Percentiles rank a stretch among this genome's conserved stretches.
phyloP scores from a whole-genome alignment of 2,329 filamentous ascomycete genomes.

The Microascus cirrosus region DNA sequence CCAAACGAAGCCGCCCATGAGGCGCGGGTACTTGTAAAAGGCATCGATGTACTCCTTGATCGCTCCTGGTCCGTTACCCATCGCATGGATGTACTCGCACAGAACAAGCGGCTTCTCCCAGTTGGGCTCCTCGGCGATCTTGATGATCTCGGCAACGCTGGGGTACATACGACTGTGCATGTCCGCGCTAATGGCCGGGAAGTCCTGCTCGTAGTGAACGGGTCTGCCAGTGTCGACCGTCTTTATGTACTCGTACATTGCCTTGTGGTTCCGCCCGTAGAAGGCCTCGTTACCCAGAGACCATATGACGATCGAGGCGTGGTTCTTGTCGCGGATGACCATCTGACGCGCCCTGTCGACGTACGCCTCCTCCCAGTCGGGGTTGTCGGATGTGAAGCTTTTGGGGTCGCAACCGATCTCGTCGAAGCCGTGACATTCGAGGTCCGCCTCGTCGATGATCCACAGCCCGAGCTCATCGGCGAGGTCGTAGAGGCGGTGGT shows the following conservation, averaged over 20 bases:
- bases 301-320: constrained; percentile 59
- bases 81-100: constrained; percentile 48
- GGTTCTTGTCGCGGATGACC: constrained; percentile 48
- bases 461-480: constrained; percentile 54
- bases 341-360: constrained; percentile 55
- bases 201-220: constrained; percentile 57
- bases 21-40: constrained; percentile 39
- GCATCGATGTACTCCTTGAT: constrained; percentile 56
- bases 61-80: constrained; percentile 62
- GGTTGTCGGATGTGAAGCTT: constrained; percentile 47
- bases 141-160: constrained; percentile 30
- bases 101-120: constrained; percentile 46
- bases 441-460: constrained; percentile 47
- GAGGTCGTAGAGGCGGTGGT: constrained; percentile 47
- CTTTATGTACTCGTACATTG: constrained; percentile 56
- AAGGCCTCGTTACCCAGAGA: constrained; percentile 63
- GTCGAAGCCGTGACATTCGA: constrained; percentile 42
- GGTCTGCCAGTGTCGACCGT: constrained; percentile 42
- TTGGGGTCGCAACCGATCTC: constrained; percentile 17
- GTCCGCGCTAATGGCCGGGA: constrained; percentile 45
- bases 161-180: constrained; percentile 59
- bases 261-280: constrained; percentile 55
- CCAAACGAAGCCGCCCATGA: constrained; percentile 56
- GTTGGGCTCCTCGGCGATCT: constrained; percentile 25
- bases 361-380: constrained; percentile 52